phyloP scores from a whole-genome alignment of 257 asterid species.

The Cordia subcordata region DNA sequence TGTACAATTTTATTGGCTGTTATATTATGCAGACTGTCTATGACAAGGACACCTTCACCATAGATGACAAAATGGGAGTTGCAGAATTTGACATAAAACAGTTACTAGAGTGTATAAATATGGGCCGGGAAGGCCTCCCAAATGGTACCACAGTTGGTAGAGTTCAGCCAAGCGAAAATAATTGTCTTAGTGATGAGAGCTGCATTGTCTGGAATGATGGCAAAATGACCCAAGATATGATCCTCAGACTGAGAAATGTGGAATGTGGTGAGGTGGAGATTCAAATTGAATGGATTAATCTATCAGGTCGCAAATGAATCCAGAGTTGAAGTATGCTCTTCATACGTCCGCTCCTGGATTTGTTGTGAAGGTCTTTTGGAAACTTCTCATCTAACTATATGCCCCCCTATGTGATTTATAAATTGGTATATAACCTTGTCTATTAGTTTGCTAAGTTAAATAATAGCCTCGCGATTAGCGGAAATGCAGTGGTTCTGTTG shows the following conservation, averaged over 20 bases:
- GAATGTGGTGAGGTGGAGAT: constrained; percentile 66
- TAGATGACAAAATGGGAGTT: constrained; percentile 72
- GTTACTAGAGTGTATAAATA: constrained; percentile 42
- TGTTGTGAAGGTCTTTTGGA: neutral
- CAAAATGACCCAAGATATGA: constrained; percentile 68
- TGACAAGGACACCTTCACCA: constrained; percentile 74
- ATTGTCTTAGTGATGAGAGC: constrained; percentile 61
- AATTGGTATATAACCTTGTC: neutral
- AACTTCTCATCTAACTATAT: neutral
- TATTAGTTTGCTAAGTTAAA: neutral
- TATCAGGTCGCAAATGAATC: constrained; percentile 3
- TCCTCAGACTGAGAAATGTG: constrained; percentile 45
- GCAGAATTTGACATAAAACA: constrained; percentile 56
- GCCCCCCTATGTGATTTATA: neutral
- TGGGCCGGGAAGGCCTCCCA: constrained; percentile 47
- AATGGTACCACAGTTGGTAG: constrained; percentile 55
- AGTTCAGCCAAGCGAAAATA: constrained; percentile 43
- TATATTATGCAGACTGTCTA: constrained; percentile 39
- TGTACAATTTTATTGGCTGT: too few relatives aligned
- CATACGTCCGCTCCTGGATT: neutral
- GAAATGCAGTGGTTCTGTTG: neutral
- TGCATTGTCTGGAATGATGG: constrained; percentile 52
- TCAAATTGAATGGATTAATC: constrained; percentile 60
- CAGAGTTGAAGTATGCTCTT: neutral
- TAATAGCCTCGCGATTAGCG: neutral